Evolutionary conservation across 768 basidiomycete species (phyloP).

Genomic region (Filobasidium wieringae): DNA sequence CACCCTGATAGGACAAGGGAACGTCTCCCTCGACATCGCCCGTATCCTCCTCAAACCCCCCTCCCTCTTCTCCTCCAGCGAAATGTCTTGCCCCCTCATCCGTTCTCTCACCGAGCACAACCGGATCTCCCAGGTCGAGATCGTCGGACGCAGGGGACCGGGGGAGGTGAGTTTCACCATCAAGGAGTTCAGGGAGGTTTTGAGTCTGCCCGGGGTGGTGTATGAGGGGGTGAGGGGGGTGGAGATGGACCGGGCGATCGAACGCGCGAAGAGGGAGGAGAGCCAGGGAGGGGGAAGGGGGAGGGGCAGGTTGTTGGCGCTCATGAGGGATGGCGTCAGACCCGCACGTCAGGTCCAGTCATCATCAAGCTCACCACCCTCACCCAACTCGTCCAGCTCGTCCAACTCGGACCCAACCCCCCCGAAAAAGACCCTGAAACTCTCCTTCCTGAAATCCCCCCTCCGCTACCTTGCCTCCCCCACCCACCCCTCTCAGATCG

Average conservation of each 20-base stretch:
- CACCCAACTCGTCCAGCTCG: neutral
- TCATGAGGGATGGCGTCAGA: constrained; percentile 34
- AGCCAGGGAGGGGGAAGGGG: constrained; percentile 34
- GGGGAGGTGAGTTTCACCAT: constrained; percentile 80
- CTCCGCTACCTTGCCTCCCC: neutral
- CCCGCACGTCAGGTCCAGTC: constrained; percentile 7
- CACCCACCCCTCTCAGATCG: neutral
- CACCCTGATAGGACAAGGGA: constrained; percentile 82
- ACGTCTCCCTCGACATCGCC: constrained; percentile 85
- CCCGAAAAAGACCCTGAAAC: neutral
- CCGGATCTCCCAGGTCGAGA: constrained; percentile 47
- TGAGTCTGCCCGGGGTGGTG: constrained; percentile 51
- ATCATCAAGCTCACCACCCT: neutral
- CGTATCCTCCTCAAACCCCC: constrained; percentile 71
- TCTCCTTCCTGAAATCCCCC: constrained; percentile 8
- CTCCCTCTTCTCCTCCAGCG: constrained; percentile 42
- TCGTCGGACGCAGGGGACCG: constrained; percentile 75
- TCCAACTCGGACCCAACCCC: neutral
- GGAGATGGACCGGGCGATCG: constrained; percentile 29
- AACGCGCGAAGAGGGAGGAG: too few relatives aligned
- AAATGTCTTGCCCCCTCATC: constrained; percentile 65
- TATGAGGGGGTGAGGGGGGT: constrained; percentile 35
- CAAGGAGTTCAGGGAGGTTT: constrained; percentile 83
- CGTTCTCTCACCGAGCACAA: constrained; percentile 45
- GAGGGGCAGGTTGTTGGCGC: constrained; percentile 38